phyloP scores from a whole-genome alignment of 345 rosid species.

The Clarkia xantiana region DNA sequence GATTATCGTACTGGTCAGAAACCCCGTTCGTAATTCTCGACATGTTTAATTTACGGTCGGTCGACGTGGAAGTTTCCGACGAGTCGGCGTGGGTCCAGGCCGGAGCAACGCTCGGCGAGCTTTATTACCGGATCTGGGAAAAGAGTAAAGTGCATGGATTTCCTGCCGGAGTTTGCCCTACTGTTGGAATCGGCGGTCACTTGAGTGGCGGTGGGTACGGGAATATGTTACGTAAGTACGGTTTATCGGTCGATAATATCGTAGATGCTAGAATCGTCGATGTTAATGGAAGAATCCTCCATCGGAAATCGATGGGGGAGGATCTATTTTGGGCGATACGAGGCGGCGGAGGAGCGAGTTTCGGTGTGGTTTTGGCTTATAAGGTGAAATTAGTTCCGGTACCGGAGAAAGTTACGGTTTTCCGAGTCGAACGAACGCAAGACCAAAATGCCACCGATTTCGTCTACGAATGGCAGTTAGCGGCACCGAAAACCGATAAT shows the following conservation, averaged over 20 bases:
- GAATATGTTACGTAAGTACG: conserved; percentile 20
- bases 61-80: conserved; percentile 7
- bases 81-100: conserved; percentile 22
- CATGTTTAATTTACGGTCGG: conserved; percentile 12
- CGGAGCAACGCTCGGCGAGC: conserved; percentile 26
- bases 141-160: conserved; percentile 16
- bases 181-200: conserved; percentile 31
- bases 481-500: conserved; percentile 13
- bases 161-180: conserved; percentile 28
- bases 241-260: conserved; percentile 17
- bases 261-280: conserved; percentile 19
- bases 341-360: conserved; percentile 31
- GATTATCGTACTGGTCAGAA: conserved; percentile 13
- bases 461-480: conserved; percentile 21
- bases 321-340: conserved; percentile 30
- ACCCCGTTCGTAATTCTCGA: conserved; percentile 20
- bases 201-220: conserved; percentile 30
- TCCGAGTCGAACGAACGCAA: not conserved
- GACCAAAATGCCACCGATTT: conserved; percentile 17
- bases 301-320: conserved; percentile 25
- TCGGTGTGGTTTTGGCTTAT: conserved; percentile 20
- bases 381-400: conserved; percentile 16
- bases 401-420: conserved; percentile 14
- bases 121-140: conserved; percentile 15
- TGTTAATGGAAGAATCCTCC: conserved; percentile 15